Base-by-base conservation (phyloP, 768 basidiomycete genomes). In the Candolleomyces aberdarensis region DNA sequence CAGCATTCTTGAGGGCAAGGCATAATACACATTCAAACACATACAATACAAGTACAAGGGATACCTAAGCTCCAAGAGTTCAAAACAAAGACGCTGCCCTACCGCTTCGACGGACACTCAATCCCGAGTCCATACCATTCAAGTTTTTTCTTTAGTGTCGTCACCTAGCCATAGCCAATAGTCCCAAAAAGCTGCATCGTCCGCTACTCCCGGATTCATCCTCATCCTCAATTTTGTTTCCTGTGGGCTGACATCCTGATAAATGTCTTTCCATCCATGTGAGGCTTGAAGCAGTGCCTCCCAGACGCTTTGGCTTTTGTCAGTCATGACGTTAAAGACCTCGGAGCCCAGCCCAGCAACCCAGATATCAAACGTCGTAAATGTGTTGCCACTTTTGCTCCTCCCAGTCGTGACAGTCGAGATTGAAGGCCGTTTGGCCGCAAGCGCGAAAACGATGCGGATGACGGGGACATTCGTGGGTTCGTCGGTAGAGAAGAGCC, bases 251-350 rank as follows among this genome's bases (percentile, higher is more conserved):
- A 9, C 41, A 43, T 43, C 17, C 41, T 43, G 8, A 43, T 8
- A 43, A 17, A 8, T 43, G 41, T 17, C 8, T 43, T 43, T 43
- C 41, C 41, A 43, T 43, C 17, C 41, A 43, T 43, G 41, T 43
- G 41, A 43, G 17, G 41, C 41, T 17, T 43, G 41, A 9, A 43
- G 41, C 41, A 40, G 69, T 67, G 46, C 62, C 67, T 32, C 58
- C 39, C 64, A 70, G 41, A 68, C 67, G n/a, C n/a, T n/a, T n/a
- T n/a, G n/a, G 19, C 40, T 68, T 17, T 63, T 60, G 13, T 60
- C 54, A 36, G 20, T 56, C 14, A 39, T 63, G 26, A 26, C 41
- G 17, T 17, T 17, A 43, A 43, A 43, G 41, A 43, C 17, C 41
- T 43, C 41, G 9, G 41, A 17, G 41, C 41, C 41, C 17, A 43